A percentile compares a stretch with the other conserved stretches of the same genome.
Conservation (phyloP, 768 basidiomycete genomes). For the Piloderma croceum region DNA sequence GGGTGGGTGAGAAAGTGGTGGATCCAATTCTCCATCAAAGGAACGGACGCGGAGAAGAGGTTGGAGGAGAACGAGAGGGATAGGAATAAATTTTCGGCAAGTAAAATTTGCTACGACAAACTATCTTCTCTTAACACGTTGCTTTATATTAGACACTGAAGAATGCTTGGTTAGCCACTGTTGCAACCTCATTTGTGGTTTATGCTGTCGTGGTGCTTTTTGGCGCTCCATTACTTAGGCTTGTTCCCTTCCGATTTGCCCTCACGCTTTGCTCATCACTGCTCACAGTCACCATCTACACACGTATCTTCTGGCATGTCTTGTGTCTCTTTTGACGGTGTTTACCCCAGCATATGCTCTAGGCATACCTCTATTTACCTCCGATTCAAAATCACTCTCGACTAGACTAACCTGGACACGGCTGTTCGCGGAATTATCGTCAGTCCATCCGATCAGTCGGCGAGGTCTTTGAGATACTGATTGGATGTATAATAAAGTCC, state of each 20-base stretch:
- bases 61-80: slow-evolving; percentile 38
- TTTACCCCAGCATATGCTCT: slow-evolving; percentile 68
- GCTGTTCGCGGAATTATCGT: slow-evolving; percentile 80
- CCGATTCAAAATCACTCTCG: slow-evolving; percentile 39
- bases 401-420: slow-evolving; percentile 67
- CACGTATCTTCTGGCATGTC: slow-evolving; percentile 64
- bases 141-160: slow-evolving; percentile 52
- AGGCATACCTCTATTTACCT: slow-evolving; percentile 49
- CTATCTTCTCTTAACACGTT: too few species aligned
- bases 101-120: too few species aligned
- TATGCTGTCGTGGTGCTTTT: slow-evolving; percentile 55
- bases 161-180: slow-evolving; percentile 49
- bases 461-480: too few species aligned
- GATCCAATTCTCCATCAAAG: slow-evolving; percentile 35
- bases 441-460: slow-evolving; percentile 30
- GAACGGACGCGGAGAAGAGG: slow-evolving; percentile 37
- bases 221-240: slow-evolving; percentile 52
- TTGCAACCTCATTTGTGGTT: slow-evolving; percentile 41
- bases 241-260: slow-evolving; percentile 4
- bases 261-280: too few species aligned
- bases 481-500: slow-evolving; percentile 29
- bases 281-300: slow-evolving; percentile 44
- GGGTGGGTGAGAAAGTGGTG: slow-evolving; percentile 60
- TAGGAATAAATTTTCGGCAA: slow-evolving; percentile 33
- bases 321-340: slow-evolving; percentile 59